Conservation (phyloP, 2,329 filamentous ascomycete species). For the Talaromyces amestolkiae region DNA sequence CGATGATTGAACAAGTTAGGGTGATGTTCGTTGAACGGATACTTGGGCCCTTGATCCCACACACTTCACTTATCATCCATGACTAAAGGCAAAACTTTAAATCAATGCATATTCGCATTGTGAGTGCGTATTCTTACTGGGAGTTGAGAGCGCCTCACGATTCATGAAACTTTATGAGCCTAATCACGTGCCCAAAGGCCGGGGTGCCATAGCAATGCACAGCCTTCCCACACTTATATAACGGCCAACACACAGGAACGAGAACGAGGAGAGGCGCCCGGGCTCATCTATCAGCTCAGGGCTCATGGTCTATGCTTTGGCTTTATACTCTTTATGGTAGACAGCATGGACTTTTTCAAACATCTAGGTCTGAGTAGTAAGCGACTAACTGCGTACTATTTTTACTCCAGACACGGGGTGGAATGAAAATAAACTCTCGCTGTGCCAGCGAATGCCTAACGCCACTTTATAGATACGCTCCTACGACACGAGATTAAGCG, state of each 20-base stretch:
- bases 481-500: neutral
- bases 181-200: neutral
- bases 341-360: neutral
- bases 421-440: neutral
- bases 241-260: neutral
- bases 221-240: neutral
- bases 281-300: neutral
- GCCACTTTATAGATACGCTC: neutral
- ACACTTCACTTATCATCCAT: neutral
- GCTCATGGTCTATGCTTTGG: neutral
- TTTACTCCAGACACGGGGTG: neutral
- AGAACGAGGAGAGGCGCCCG: neutral
- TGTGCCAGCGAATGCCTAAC: neutral
- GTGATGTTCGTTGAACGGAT: neutral
- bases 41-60: neutral
- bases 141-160: neutral
- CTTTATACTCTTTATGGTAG: neutral
- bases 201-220: neutral
- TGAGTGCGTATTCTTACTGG: neutral
- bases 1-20: neutral
- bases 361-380: neutral
- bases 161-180: neutral
- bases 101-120: neutral
- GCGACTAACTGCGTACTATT: neutral
- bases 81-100: neutral